Evolutionary conservation across 139 green algal species (phyloP).

Genomic region (Coelastrella sp.): DNA sequence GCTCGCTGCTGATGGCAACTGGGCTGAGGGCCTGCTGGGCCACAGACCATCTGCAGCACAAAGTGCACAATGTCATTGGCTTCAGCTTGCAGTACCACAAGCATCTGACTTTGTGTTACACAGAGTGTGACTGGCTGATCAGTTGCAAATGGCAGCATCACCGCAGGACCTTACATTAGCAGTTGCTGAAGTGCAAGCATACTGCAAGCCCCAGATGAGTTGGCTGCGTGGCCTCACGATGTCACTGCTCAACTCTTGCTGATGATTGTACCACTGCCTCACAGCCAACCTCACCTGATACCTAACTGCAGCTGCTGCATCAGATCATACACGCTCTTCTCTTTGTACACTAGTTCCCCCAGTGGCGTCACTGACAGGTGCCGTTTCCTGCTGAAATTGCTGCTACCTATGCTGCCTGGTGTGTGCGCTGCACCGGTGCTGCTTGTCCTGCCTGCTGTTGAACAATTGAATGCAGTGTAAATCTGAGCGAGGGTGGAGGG

Average conservation of each 20-base stretch:
- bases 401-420: background rate
- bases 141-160: no score
- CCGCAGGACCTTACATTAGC: no score
- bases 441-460: background rate
- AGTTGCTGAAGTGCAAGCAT: background rate
- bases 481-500: background rate
- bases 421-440: background rate
- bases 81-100: background rate
- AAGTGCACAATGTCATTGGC: background rate
- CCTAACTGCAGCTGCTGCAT: constrained; percentile 93
- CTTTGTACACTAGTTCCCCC: constrained; percentile 91
- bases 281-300: constrained; percentile 57
- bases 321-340: constrained; percentile 89
- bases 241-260: background rate
- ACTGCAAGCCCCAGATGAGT: background rate
- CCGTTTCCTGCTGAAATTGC: background rate
- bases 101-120: no score
- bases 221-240: background rate
- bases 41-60: background rate
- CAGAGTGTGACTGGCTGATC: no score
- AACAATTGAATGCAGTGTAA: background rate
- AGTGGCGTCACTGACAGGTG: constrained; percentile 28
- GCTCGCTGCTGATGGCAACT: background rate
- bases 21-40: background rate
- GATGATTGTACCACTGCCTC: background rate